These are phyloP conservation scores for Fomes fomentarius DNA, from an alignment of 1,284 basidiomycete genomes.

Conservation along the genomic window DNA sequence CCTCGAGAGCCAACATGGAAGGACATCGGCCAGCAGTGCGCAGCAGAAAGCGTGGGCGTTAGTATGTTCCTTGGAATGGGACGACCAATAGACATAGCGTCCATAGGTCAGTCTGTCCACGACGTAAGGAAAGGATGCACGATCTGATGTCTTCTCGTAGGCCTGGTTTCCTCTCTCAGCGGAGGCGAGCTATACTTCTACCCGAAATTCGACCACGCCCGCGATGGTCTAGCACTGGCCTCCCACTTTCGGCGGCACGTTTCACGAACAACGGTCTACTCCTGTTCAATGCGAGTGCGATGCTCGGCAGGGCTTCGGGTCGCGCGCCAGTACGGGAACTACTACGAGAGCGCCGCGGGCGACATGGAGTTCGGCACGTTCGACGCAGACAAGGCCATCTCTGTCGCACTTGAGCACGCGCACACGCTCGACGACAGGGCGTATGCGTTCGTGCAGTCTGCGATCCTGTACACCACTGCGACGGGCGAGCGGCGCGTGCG, in stretches of 20 bases:
- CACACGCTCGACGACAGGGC: constrained; percentile 75
- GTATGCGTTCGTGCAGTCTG: constrained; percentile 89
- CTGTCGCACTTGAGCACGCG: constrained; percentile 67
- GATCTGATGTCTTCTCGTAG: constrained; percentile 36
- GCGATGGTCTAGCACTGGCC: constrained; percentile 70
- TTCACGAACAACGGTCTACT: constrained; percentile 78
- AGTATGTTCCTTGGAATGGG: constrained; percentile 88
- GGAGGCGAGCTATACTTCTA: constrained; percentile 97
- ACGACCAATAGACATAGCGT: constrained; percentile 87
- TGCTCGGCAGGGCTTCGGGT: constrained; percentile 83
- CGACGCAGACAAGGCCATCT: constrained; percentile 83
- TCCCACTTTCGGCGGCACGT: constrained; percentile 79
- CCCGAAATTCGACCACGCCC: constrained; percentile 80
- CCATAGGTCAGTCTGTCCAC: constrained; percentile 63
- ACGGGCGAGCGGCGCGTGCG: constrained; percentile 86
- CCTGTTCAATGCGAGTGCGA: constrained; percentile 82
- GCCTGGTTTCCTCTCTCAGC: constrained; percentile 71
- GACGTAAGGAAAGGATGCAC: neutral
- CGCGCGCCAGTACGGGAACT: constrained; percentile 79
- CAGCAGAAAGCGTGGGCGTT: constrained; percentile 89
- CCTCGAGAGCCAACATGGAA: constrained; percentile 83
- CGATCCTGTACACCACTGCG: constrained; percentile 85
- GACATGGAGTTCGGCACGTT: constrained; percentile 84
- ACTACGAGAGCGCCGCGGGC: constrained; percentile 74
- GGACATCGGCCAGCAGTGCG: constrained; percentile 85